These are phyloP conservation scores for Monosporascus sp. DNA, from an alignment of 2,329 filamentous ascomycete genomes.

Conservation along the genomic window DNA sequence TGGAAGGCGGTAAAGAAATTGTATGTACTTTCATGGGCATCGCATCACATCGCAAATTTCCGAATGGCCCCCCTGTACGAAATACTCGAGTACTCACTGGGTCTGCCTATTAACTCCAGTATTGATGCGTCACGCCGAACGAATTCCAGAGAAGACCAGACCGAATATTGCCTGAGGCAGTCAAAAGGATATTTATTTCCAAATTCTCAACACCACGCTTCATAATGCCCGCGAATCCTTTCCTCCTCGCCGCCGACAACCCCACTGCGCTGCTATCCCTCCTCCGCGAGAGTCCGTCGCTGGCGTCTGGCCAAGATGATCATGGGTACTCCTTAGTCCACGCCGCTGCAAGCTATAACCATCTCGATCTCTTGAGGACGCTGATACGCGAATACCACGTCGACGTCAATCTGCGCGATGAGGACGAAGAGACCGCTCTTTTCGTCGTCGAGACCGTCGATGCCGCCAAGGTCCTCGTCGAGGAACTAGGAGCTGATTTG, in stretches of 20 bases:
- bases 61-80: too few species aligned
- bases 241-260: constrained; percentile 78
- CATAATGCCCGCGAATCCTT: constrained; percentile 55
- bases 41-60: background rate
- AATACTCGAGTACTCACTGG: too few species aligned
- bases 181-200: background rate
- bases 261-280: constrained; percentile 68
- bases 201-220: background rate
- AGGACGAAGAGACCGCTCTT: constrained; percentile 90
- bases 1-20: constrained; percentile 7
- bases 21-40: background rate
- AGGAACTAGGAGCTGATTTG: constrained; percentile 72
- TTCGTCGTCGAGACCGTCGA: constrained; percentile 84
- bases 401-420: constrained; percentile 75
- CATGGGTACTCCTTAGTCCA: constrained; percentile 94
- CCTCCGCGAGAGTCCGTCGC: constrained; percentile 66
- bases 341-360: constrained; percentile 88
- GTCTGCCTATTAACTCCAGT: too few species aligned
- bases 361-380: constrained; percentile 70
- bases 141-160: too few species aligned
- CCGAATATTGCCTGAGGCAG: too few species aligned
- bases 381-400: constrained; percentile 75
- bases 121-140: too few species aligned
- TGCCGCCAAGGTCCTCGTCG: constrained; percentile 73
- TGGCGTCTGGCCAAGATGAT: constrained; percentile 77